A percentile compares a stretch with the other conserved stretches of the same genome.
Conservation (phyloP, 805 yeast genomes). For the Saturnispora galanensis region DNA sequence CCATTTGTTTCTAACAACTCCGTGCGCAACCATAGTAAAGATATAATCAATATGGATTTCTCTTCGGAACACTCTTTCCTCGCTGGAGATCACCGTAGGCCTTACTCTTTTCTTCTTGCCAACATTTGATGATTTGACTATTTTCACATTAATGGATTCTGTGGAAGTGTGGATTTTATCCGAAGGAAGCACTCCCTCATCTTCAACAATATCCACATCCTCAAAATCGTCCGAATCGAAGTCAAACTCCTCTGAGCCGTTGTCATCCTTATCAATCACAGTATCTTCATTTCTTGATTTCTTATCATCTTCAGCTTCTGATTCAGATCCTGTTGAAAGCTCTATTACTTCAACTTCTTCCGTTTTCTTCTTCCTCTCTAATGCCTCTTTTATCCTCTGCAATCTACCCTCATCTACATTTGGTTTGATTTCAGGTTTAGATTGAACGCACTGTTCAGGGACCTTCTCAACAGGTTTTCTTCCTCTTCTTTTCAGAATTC, state of each 20-base stretch:
- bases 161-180: background rate
- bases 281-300: background rate
- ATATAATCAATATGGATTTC: conserved; percentile 51
- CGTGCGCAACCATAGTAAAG: conserved; percentile 54
- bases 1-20: conserved; percentile 65
- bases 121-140: conserved; percentile 9
- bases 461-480: background rate
- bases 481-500: background rate
- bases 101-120: conserved; percentile 21
- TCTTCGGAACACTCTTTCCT: conserved; percentile 46
- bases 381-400: conserved; percentile 9
- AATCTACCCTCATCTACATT: background rate
- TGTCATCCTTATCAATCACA: conserved; percentile 3
- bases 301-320: background rate
- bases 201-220: conserved; percentile 26
- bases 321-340: conserved; percentile 8
- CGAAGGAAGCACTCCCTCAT: background rate
- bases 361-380: conserved; percentile 10
- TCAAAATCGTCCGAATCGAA: conserved; percentile 33
- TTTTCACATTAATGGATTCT: conserved; percentile 18
- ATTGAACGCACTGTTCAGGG: background rate
- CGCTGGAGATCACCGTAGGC: conserved; percentile 34
- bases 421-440: background rate
- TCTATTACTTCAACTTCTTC: conserved; percentile 17
- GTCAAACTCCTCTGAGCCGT: conserved; percentile 18